Evolutionary conservation across 2,329 filamentous ascomycete species (phyloP).

Genomic region (Phialocephala sp.): DNA sequence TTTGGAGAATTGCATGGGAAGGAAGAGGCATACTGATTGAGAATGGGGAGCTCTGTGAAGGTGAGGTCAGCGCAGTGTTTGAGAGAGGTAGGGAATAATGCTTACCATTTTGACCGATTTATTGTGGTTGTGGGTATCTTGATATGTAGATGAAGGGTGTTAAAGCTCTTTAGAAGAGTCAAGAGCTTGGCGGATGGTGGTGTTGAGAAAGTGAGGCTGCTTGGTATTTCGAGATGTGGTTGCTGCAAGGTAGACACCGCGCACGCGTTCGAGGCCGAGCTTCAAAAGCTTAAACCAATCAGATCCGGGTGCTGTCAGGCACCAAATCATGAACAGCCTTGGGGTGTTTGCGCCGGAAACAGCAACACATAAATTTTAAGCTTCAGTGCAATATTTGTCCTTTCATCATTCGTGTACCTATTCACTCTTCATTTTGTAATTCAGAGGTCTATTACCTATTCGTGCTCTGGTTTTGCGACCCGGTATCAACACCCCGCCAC

Average conservation of each 20-base stretch:
- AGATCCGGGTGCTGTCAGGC: slow-evolving; percentile 30
- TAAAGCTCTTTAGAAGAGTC: slow-evolving; percentile 18
- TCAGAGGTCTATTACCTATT: neutral
- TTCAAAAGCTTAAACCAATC: slow-evolving; percentile 42
- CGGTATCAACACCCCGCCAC: slow-evolving; percentile 38
- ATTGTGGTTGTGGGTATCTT: slow-evolving; percentile 14
- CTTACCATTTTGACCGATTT: slow-evolving; percentile 40
- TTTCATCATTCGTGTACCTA: neutral
- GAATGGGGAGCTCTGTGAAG: slow-evolving; percentile 80
- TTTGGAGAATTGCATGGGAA: slow-evolving; percentile 13
- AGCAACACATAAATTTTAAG: neutral
- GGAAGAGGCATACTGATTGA: slow-evolving; percentile 77
- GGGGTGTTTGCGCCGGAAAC: neutral
- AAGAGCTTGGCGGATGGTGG: slow-evolving; percentile 29
- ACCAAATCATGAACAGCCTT: slow-evolving; percentile 27
- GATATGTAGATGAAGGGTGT: neutral
- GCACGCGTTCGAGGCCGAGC: slow-evolving; percentile 31
- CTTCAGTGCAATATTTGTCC: neutral
- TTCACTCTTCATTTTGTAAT: neutral
- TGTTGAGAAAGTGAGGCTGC: slow-evolving; percentile 29
- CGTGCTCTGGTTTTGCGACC: neutral
- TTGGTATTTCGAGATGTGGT: slow-evolving; percentile 22
- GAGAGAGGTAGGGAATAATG: slow-evolving; percentile 13
- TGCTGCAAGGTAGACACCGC: slow-evolving; percentile 42
- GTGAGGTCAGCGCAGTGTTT: slow-evolving; percentile 42